A percentile compares a stretch with the other conserved stretches of the same genome.
These are phyloP conservation scores for Knufia petricola DNA, from an alignment of 2,329 filamentous ascomycete genomes.

Conservation along the genomic window DNA sequence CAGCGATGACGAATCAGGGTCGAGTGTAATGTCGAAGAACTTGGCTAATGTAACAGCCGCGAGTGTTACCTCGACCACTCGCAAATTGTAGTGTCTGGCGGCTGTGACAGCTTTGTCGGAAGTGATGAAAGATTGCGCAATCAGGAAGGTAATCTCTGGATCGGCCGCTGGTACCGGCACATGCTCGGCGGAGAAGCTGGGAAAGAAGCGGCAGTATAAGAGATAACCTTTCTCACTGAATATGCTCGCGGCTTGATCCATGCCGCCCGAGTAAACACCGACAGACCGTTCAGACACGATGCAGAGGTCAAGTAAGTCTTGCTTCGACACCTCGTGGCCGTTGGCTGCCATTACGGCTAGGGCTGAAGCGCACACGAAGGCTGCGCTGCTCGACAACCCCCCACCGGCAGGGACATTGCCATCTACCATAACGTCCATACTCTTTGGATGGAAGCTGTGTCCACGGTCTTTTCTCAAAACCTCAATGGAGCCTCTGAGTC, in stretches of 20 bases:
- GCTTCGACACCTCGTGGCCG: constrained; percentile 76
- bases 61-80: constrained; percentile 89
- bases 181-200: constrained; percentile 63
- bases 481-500: constrained; percentile 69
- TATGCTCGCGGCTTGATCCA: constrained; percentile 96
- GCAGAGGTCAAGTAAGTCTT: constrained; percentile 79
- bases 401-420: constrained; percentile 87
- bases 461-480: constrained; percentile 60
- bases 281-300: constrained; percentile 91
- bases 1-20: constrained; percentile 70
- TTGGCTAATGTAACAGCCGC: constrained; percentile 62
- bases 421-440: constrained; percentile 83
- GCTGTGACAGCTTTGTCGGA: constrained; percentile 93
- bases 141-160: constrained; percentile 80
- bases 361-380: constrained; percentile 83
- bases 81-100: constrained; percentile 89
- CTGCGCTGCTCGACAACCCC: constrained; percentile 85
- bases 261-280: constrained; percentile 92
- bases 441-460: constrained; percentile 54
- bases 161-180: constrained; percentile 72
- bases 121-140: constrained; percentile 87
- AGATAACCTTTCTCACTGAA: constrained; percentile 80
- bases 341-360: constrained; percentile 82
- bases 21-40: constrained; percentile 53
- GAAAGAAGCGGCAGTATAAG: constrained; percentile 82